Evolutionary conservation across 768 basidiomycete genomes (phyloP).

Genomic region (Hemileccinum rubropunctum): DNA sequence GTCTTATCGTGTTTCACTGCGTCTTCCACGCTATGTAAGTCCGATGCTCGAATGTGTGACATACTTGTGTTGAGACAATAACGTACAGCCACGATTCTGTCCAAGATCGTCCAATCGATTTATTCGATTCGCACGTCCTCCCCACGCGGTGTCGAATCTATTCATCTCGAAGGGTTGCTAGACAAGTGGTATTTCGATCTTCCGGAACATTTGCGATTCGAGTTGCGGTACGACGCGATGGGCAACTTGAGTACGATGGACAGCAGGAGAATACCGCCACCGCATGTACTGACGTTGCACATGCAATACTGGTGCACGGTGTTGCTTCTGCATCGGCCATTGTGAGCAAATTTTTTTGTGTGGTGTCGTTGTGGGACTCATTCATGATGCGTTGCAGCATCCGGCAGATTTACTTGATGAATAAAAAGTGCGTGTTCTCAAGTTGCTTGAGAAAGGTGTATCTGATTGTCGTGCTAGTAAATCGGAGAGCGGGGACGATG

Average conservation of each 20-base stretch:
- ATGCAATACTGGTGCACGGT: slow-evolving; percentile 88
- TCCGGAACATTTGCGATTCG: slow-evolving; percentile 64
- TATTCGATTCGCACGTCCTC: slow-evolving; percentile 60
- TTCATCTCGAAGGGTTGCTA: slow-evolving; percentile 56
- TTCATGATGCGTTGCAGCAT: slow-evolving; percentile 16
- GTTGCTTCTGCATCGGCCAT: slow-evolving; percentile 72
- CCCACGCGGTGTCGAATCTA: slow-evolving; percentile 57
- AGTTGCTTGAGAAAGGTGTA: too few relatives aligned
- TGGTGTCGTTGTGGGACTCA: slow-evolving; percentile 6
- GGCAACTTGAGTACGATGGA: slow-evolving; percentile 23
- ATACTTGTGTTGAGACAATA: slow-evolving; percentile 4
- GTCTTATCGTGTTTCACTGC: slow-evolving; percentile 77
- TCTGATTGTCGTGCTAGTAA: slow-evolving; percentile 23
- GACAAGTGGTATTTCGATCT: slow-evolving; percentile 77
- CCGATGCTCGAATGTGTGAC: background rate
- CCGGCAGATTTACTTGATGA: slow-evolving; percentile 24
- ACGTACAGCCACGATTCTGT: slow-evolving; percentile 59
- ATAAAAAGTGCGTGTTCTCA: slow-evolving; percentile 37
- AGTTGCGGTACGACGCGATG: slow-evolving; percentile 42
- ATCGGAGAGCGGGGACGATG: slow-evolving; percentile 45
- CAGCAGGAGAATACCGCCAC: slow-evolving; percentile 42
- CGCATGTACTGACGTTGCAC: slow-evolving; percentile 71
- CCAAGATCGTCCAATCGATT: slow-evolving; percentile 65
- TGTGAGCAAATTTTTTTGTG: slow-evolving; percentile 45
- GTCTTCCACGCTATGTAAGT: slow-evolving; percentile 67